phyloP scores from a whole-genome alignment of 2,329 filamentous ascomycete genomes.

The Pseudogymnoascus sp. region DNA sequence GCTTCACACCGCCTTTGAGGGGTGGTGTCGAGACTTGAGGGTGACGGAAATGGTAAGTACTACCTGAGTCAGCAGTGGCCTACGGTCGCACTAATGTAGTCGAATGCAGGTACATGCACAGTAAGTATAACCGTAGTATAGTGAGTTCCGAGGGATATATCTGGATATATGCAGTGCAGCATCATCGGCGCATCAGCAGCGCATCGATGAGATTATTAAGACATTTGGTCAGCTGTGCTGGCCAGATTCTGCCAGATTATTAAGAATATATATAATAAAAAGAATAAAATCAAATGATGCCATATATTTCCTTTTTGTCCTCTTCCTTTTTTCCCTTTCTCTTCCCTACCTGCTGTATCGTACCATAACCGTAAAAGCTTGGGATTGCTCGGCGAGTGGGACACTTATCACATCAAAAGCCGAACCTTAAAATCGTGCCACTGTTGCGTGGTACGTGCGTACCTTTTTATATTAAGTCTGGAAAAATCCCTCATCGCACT shows the following conservation, averaged over 20 bases:
- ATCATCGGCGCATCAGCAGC: not conserved
- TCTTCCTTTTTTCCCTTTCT: not conserved
- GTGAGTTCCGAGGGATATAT: not conserved
- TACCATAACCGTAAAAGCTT: not conserved
- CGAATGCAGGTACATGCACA: not conserved
- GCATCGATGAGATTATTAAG: not conserved
- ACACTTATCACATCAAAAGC: not conserved
- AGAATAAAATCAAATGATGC: not conserved
- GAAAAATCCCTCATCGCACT: not conserved
- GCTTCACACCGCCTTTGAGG: not conserved
- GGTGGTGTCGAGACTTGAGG: not conserved
- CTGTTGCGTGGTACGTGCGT: too few species aligned
- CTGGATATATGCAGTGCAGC: not conserved
- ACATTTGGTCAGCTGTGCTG: not conserved
- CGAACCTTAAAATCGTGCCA: not conserved
- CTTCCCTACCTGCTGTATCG: too few species aligned
- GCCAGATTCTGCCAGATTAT: not conserved
- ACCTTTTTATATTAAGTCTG: too few species aligned
- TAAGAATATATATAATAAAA: not conserved
- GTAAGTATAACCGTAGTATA: not conserved
- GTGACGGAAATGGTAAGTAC: not conserved
- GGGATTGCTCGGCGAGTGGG: not conserved
- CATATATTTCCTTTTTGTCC: not conserved
- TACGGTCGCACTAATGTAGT: not conserved
- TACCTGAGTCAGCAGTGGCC: not conserved